These are phyloP conservation scores for Vicia faba DNA, from an alignment of 306 rosid species.

Conservation along the genomic window DNA sequence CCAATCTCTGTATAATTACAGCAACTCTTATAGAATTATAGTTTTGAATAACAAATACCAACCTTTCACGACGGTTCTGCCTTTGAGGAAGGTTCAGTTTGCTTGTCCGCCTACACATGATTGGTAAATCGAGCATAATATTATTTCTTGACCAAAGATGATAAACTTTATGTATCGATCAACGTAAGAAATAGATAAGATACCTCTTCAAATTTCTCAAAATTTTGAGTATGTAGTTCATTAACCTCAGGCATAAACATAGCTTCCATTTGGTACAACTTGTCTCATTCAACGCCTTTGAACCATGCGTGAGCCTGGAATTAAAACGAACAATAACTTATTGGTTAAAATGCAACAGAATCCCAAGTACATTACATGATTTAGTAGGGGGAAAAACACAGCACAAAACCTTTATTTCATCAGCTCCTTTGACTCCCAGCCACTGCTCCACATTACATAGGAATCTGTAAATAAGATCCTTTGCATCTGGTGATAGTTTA, in stretches of 20 bases:
- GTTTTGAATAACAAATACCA: conserved; percentile 44
- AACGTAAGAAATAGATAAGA: conserved; percentile 18
- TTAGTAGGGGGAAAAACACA: conserved; percentile 52
- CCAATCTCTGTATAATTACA: background rate
- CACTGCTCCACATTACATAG: conserved; percentile 86
- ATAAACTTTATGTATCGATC: conserved; percentile 28
- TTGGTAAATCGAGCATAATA: conserved; percentile 33
- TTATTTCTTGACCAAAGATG: conserved; percentile 33
- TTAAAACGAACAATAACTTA: conserved; percentile 33
- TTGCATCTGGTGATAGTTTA: conserved; percentile 75
- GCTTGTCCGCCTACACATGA: conserved; percentile 63
- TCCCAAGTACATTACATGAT: conserved; percentile 36
- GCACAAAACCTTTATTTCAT: conserved; percentile 79
- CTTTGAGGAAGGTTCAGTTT: conserved; percentile 73
- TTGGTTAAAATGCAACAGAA: conserved; percentile 31
- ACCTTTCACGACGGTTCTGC: conserved; percentile 99
- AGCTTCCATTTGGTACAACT: conserved; percentile 80
- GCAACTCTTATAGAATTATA: background rate
- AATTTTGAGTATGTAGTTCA: conserved; percentile 87
- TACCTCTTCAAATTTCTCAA: conserved; percentile 92
- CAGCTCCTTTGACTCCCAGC: conserved; percentile 85
- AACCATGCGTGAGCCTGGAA: conserved; percentile 88
- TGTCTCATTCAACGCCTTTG: conserved; percentile 74
- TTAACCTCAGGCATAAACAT: conserved; percentile 85
- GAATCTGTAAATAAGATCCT: conserved; percentile 78